phyloP scores from a whole-genome alignment of 768 basidiomycete species.

The Collybia mongolica region DNA sequence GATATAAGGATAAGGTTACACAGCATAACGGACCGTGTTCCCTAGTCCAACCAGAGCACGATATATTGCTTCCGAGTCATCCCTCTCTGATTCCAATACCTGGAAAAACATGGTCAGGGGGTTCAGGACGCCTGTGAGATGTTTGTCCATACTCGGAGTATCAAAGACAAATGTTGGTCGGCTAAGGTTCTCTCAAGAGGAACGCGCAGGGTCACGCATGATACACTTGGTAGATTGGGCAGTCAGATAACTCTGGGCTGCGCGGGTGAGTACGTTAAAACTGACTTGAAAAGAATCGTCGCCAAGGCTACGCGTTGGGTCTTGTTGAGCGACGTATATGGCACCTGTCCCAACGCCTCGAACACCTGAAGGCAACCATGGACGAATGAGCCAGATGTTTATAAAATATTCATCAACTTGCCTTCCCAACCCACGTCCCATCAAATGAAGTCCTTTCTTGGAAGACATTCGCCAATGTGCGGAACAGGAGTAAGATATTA shows the following conservation, averaged over 20 bases:
- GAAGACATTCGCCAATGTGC: slow-evolving; percentile 80
- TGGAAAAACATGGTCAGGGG: slow-evolving; percentile 17
- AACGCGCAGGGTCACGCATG: slow-evolving; percentile 51
- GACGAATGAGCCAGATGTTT: not conserved
- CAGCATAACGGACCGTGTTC: slow-evolving; percentile 52
- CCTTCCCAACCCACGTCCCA: slow-evolving; percentile 52
- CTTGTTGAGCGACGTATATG: slow-evolving; percentile 61
- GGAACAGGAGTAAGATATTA: slow-evolving; percentile 77
- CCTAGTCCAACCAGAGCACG: slow-evolving; percentile 72
- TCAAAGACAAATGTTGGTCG: slow-evolving; percentile 40
- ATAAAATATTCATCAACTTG: slow-evolving; percentile 23
- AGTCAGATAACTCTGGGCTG: not conserved
- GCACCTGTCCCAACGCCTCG: slow-evolving; percentile 45
- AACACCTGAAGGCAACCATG: slow-evolving; percentile 48
- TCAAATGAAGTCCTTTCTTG: slow-evolving; percentile 49
- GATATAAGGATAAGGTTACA: not conserved
- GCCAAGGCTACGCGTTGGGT: slow-evolving; percentile 74
- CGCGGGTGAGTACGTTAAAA: slow-evolving; percentile 9
- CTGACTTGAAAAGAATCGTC: slow-evolving; percentile 88
- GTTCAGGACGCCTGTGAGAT: not conserved
- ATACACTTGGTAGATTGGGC: slow-evolving; percentile 45
- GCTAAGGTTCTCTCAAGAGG: slow-evolving; percentile 38
- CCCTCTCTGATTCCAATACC: slow-evolving; percentile 48
- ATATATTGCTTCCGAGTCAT: slow-evolving; percentile 70
- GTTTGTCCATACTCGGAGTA: slow-evolving; percentile 42